Percentiles rank a stretch among this genome's conserved stretches.
Evolutionary conservation across 768 basidiomycete species (phyloP).

Genomic region (Kwoniella sp.): DNA sequence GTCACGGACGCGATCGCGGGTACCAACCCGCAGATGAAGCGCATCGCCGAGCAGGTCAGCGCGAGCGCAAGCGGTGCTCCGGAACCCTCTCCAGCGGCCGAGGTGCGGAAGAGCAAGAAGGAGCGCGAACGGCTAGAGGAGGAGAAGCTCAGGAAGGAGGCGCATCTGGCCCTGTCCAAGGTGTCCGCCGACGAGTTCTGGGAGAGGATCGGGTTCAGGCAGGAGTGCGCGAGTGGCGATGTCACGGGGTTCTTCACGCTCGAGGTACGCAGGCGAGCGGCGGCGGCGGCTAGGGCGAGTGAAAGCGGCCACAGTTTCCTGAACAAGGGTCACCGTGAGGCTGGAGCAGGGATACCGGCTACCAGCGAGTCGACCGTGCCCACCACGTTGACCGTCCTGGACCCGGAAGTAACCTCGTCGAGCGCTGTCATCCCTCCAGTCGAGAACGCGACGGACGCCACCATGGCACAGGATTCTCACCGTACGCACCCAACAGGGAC

Average conservation of each 20-base stretch:
- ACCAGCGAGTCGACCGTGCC: too few relatives aligned
- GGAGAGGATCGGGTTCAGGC: constrained; percentile 94
- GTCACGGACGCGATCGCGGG: constrained; percentile 50
- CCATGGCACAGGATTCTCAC: too few relatives aligned
- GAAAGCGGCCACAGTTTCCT: too few relatives aligned
- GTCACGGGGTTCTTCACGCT: constrained; percentile 90
- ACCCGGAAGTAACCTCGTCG: too few relatives aligned
- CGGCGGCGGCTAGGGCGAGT: too few relatives aligned
- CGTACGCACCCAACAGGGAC: too few relatives aligned
- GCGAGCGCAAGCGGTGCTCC: background rate
- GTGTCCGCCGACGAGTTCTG: constrained; percentile 76
- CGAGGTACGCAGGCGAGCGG: constrained; percentile 24
- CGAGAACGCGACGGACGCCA: too few relatives aligned
- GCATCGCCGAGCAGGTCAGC: constrained; percentile 15
- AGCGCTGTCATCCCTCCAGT: too few relatives aligned
- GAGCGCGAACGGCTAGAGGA: constrained; percentile 25
- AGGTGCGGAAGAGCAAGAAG: constrained; percentile 36
- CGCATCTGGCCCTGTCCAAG: constrained; percentile 56
- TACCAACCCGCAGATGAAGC: constrained; percentile 54
- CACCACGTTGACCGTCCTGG: too few relatives aligned
- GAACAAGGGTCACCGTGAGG: too few relatives aligned
- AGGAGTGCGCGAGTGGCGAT: constrained; percentile 85
- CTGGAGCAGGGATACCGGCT: background rate
- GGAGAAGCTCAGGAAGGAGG: constrained; percentile 1
- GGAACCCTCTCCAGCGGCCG: constrained; percentile 15